Percentiles rank a stretch among this genome's conserved stretches.
These are phyloP conservation scores for Amauroascus verrucosus DNA, from an alignment of 2,329 filamentous ascomycete genomes.

Conservation along the genomic window DNA sequence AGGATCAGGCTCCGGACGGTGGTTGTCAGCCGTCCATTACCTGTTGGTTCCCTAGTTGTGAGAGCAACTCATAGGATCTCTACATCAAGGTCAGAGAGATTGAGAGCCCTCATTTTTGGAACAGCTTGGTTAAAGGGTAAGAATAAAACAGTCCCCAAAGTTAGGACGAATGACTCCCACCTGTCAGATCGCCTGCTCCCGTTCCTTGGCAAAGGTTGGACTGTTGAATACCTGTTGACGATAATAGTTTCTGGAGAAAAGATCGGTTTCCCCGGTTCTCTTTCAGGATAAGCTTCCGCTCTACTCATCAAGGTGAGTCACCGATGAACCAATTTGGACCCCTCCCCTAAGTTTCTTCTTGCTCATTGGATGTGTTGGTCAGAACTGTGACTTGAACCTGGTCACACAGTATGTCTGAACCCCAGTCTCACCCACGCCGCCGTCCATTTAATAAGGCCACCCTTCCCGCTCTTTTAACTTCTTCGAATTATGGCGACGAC, in stretches of 20 bases:
- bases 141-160: background rate
- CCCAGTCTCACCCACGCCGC: slow-evolving; percentile 28
- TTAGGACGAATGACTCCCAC: background rate
- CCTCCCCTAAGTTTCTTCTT: background rate
- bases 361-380: slow-evolving; percentile 9
- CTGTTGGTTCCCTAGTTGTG: background rate
- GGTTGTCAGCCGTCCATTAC: background rate
- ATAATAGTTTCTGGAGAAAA: background rate
- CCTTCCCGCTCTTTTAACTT: slow-evolving; percentile 23
- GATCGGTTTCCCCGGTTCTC: background rate
- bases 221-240: background rate
- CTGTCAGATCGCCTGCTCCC: background rate
- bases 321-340: background rate
- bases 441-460: slow-evolving; percentile 27
- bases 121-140: background rate
- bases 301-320: slow-evolving; percentile 7
- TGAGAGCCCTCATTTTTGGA: background rate
- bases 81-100: background rate
- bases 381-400: slow-evolving; percentile 12
- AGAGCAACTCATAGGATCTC: background rate
- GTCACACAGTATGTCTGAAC: slow-evolving; percentile 24
- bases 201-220: background rate
- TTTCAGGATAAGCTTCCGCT: slow-evolving; percentile 2
- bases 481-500: slow-evolving; percentile 15
- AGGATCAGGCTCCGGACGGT: background rate